Evolutionary conservation across 495 filamentous ascomycete species (phyloP), one percentile per base, ranked within the genome.

Genomic region (Lasiosphaeria hispida): DNA sequence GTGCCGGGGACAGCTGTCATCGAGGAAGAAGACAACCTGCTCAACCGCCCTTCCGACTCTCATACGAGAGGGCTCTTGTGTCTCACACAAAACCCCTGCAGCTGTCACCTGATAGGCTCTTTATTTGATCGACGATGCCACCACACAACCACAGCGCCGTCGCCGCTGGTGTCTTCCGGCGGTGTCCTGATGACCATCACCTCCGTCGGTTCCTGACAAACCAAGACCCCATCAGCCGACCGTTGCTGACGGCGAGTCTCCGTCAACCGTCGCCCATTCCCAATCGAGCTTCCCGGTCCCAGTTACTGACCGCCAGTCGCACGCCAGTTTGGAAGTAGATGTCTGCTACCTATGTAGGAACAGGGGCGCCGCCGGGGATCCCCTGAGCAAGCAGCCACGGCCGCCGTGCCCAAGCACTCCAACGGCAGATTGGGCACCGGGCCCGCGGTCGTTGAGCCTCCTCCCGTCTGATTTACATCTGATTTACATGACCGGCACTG

Each of bases 201-300:
- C 38, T 14, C 18, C 47, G 23, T 30, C 23, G 23, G 64, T 61
- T 56, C 54, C 49, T 59, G 57, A 63, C 62, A 63, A 66, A 64
- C 66, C 54, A 59, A 42, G 34, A 52, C 52, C 10, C 14, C 48
- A 61, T 67, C 65, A 67, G 57, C 67, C 58, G 67, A 65, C 67
- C 54, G 47, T 37, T 67, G 62, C 62, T 64, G 49, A 58, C 53
- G 33, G 23, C 23, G 39, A 48, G 53, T 42, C 48, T 37, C 52
- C 53, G 14, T 38, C 40, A 39, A 40, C 50, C 38, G 11, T 30
- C 48, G 34, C 60, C 34, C n/a, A 47, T 48, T 38, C 58, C 63
- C 37, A 53, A 61, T 64, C 30, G 47, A 53, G 57, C 19, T 39
- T 58, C 30, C 60, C 53, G 63, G 13, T n/a, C 6, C 18, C 53